Conservation (phyloP, 257 asterid genomes). For the Przewalskia tangutica region DNA sequence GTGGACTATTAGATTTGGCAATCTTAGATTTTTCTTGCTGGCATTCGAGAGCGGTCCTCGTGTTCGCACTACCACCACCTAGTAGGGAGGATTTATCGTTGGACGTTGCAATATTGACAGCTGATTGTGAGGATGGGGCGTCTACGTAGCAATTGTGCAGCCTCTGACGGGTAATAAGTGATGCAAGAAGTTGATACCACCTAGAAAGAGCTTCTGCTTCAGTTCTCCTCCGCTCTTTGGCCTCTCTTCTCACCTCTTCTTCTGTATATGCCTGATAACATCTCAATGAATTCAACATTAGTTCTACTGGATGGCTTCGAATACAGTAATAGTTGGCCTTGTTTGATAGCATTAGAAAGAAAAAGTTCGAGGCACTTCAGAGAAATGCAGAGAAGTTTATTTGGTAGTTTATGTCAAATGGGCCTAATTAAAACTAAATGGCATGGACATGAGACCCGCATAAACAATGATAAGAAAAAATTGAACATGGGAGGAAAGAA, state of each 20-base stretch:
- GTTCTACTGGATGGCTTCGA: not conserved
- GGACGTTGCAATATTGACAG: conserved; percentile 16
- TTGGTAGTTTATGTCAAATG: not conserved
- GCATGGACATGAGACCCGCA: not conserved
- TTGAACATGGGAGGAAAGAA: not conserved
- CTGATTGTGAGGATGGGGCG: conserved; percentile 22
- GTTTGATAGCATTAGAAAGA: not conserved
- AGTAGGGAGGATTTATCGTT: conserved; percentile 10
- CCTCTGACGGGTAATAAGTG: conserved; percentile 71
- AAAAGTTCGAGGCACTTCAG: not conserved
- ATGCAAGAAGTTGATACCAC: conserved; percentile 97
- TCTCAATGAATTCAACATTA: conserved; percentile 5
- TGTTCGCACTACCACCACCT: conserved; percentile 8
- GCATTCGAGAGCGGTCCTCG: conserved; percentile 4
- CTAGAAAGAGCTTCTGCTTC: conserved; percentile 72
- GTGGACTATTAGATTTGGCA: not conserved
- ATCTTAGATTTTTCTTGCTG: conserved; percentile 17
- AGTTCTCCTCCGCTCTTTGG: conserved; percentile 46
- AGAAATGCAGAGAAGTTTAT: not conserved
- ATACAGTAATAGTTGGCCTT: not conserved
- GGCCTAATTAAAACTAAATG: not conserved
- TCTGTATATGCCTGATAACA: conserved; percentile 63
- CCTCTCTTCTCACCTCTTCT: conserved; percentile 74
- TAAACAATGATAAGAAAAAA: not conserved
- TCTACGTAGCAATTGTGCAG: conserved; percentile 52